These are phyloP conservation scores for Boletus sp. DNA, from an alignment of 768 basidiomycete species.

Conservation along the genomic window DNA sequence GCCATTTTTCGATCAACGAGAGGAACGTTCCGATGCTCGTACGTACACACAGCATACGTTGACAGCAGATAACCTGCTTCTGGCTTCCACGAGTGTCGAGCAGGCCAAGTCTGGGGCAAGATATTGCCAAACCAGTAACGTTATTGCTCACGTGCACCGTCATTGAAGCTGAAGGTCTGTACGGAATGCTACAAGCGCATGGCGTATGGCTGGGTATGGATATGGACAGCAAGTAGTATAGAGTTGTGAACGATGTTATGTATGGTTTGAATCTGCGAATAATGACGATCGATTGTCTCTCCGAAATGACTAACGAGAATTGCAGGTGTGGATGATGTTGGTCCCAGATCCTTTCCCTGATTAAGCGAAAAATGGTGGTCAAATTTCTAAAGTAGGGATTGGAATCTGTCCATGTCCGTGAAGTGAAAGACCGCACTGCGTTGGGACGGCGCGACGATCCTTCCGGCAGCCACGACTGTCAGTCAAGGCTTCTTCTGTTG, in stretches of 20 bases:
- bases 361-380: conserved; percentile 3
- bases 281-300: conserved; percentile 4
- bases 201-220: not conserved
- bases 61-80: conserved; percentile 4
- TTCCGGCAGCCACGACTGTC: conserved; percentile 9
- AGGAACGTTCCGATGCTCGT: not conserved
- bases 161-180: not conserved
- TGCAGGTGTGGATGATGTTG: conserved; percentile 1
- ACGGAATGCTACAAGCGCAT: not conserved
- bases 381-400: conserved; percentile 17
- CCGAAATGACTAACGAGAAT: not conserved
- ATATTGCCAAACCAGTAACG: conserved; percentile 5
- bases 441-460: conserved; percentile 6
- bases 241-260: conserved; percentile 6
- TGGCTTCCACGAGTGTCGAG: not conserved
- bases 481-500: conserved; percentile 29
- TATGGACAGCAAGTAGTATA: not conserved
- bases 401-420: conserved; percentile 4
- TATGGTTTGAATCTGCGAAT: conserved; percentile 9
- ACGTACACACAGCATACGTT: conserved; percentile 3
- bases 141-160: not conserved
- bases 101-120: not conserved
- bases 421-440: conserved; percentile 2
- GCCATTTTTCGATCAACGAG: not conserved
- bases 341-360: conserved; percentile 1